Percentiles rank a stretch among this genome's conserved stretches.
phyloP scores from a whole-genome alignment of 345 rosid genomes.

The Gossypium thurberi region DNA sequence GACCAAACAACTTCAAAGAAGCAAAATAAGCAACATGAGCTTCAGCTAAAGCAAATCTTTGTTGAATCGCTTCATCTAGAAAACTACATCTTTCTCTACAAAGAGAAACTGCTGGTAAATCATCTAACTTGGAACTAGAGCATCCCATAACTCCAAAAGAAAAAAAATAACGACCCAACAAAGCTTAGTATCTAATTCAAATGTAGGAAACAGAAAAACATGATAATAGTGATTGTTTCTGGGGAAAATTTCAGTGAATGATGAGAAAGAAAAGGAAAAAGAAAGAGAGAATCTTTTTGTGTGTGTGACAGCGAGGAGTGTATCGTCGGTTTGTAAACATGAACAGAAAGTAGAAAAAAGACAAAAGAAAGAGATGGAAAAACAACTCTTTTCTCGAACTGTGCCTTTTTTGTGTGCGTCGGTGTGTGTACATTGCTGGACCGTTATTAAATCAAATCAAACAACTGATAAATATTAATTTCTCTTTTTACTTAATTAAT shows the following conservation, averaged over 20 bases:
- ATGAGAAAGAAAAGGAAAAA: slow-evolving; percentile 19
- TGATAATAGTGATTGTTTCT: slow-evolving; percentile 29
- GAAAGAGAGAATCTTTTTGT: slow-evolving; percentile 39
- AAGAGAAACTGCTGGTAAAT: slow-evolving; percentile 84
- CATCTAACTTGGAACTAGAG: slow-evolving; percentile 79
- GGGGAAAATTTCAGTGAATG: slow-evolving; percentile 15
- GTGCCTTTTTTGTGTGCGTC: neutral
- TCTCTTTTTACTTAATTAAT: neutral
- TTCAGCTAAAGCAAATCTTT: slow-evolving; percentile 67
- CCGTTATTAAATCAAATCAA: neutral
- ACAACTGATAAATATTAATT: neutral
- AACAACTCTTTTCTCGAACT: neutral
- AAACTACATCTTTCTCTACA: slow-evolving; percentile 74
- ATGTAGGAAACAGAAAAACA: slow-evolving; percentile 18
- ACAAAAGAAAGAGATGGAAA: slow-evolving; percentile 7
- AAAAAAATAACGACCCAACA: neutral
- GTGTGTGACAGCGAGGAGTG: slow-evolving; percentile 54
- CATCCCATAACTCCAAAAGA: slow-evolving; percentile 54
- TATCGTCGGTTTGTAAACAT: slow-evolving; percentile 49
- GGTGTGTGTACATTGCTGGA: neutral
- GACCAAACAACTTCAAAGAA: slow-evolving; percentile 48
- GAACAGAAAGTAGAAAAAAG: slow-evolving; percentile 15
- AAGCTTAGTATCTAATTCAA: neutral
- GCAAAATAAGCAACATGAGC: slow-evolving; percentile 57
- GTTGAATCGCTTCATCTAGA: slow-evolving; percentile 61